These are phyloP conservation scores for Suillus decipiens DNA, from an alignment of 768 basidiomycete species.

Conservation along the genomic window DNA sequence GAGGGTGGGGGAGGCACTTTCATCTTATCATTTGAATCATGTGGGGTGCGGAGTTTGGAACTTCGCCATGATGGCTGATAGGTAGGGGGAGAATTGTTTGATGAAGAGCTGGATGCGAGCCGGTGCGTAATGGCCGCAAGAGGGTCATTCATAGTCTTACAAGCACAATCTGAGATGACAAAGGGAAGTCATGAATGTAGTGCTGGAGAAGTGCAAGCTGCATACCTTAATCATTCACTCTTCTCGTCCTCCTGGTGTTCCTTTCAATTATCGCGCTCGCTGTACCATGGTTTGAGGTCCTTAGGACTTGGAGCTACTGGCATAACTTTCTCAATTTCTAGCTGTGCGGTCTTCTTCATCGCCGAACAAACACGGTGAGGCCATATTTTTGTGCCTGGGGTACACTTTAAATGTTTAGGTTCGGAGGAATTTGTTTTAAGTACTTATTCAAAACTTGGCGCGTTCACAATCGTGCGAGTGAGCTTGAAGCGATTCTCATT, in stretches of 20 bases:
- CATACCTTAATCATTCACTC: slow-evolving; percentile 39
- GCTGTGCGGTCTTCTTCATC: slow-evolving; percentile 46
- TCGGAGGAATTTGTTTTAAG: too few relatives aligned
- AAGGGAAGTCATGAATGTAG: not conserved
- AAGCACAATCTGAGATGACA: slow-evolving; percentile 44
- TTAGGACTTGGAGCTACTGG: slow-evolving; percentile 73
- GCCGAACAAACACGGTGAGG: slow-evolving; percentile 28
- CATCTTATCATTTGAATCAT: slow-evolving; percentile 10
- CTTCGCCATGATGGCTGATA: slow-evolving; percentile 20
- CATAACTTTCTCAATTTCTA: slow-evolving; percentile 69
- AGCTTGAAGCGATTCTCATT: too few relatives aligned
- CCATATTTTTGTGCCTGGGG: too few relatives aligned
- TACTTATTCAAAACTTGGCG: too few relatives aligned
- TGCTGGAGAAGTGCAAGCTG: not conserved
- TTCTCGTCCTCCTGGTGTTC: slow-evolving; percentile 28
- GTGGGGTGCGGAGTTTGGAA: slow-evolving; percentile 21
- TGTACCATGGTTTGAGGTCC: slow-evolving; percentile 84
- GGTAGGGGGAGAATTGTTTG: slow-evolving; percentile 24
- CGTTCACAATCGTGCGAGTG: too few relatives aligned
- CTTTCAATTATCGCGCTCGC: slow-evolving; percentile 25
- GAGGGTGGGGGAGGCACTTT: slow-evolving; percentile 8
- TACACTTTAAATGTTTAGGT: slow-evolving; percentile 11
- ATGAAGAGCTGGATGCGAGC: slow-evolving; percentile 46
- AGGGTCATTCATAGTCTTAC: slow-evolving; percentile 69
- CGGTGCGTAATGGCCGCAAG: slow-evolving; percentile 72